phyloP scores from a whole-genome alignment of 2,329 filamentous ascomycete genomes.

The Fusarium pilosicola region DNA sequence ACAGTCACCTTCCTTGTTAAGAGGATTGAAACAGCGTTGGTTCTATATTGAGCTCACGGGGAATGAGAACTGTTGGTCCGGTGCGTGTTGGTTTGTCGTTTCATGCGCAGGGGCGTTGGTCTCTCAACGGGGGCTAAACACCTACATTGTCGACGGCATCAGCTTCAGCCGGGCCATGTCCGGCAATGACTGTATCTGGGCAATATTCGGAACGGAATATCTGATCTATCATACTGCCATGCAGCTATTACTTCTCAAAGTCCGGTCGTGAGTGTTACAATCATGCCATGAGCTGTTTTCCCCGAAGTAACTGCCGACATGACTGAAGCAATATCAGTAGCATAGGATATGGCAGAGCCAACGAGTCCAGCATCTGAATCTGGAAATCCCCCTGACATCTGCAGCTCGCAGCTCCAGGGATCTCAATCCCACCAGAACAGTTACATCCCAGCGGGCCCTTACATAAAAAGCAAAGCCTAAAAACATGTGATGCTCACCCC shows the following conservation, averaged over 20 bases:
- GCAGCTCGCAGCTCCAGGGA: neutral
- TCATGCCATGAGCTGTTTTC: neutral
- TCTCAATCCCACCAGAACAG: neutral
- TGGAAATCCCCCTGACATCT: neutral
- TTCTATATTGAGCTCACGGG: neutral
- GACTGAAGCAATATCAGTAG: neutral
- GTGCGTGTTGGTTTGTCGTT: neutral
- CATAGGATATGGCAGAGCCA: neutral
- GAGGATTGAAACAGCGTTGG: neutral
- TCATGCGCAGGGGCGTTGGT: neutral
- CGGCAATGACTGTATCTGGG: neutral
- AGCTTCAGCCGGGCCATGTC: neutral
- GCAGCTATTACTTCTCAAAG: neutral
- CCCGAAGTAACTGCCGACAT: neutral
- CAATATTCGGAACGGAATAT: neutral
- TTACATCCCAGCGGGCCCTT: neutral
- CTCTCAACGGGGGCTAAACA: neutral
- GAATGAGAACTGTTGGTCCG: neutral
- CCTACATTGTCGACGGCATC: neutral
- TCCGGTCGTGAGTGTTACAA: neutral
- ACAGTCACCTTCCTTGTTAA: neutral
- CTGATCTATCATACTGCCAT: neutral
- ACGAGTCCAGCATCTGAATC: neutral
- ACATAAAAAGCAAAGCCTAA: neutral
- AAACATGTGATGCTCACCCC: slow-evolving; percentile 1